Base-by-base conservation (phyloP, 148 eudicot species). In the Chenopodium album region DNA sequence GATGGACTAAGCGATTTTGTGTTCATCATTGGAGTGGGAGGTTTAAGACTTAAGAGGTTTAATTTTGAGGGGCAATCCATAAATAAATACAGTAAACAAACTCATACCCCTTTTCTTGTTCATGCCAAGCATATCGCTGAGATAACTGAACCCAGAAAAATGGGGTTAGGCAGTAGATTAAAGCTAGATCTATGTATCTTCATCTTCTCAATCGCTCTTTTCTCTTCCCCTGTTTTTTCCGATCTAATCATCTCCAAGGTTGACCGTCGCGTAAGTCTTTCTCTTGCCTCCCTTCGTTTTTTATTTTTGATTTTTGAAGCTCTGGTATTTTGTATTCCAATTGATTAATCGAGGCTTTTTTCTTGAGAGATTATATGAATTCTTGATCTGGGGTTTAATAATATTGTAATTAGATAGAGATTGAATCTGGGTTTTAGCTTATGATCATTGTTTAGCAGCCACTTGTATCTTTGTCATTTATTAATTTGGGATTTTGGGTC, bases 191-290 rank as follows among this genome's bases (percentile, higher is more conserved):
- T 88, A 13, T 76, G 83, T 67, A 66, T 50, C 71, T 19, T 79
- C 82, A n/a, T 79, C 68, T 8, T 78, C 63, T 41, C 85, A 37
- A 31, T 87, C 60, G 82, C 88, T 68, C 64, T 88, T 29, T 76
- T 88, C 28, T 84, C 75, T 32, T 79, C 92, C 2, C 86, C 85
- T 67, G 91, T 79, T 59, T 68, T 78, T 26, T 90, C 98, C 88
- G 98, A 93, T 92, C 96, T 93, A n/a, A 85, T 92, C 80, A 81
- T 95, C 78, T 86, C 92, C 85, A 93, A 86, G 81, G 88, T 94
- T 77, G 98, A 95, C 83, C 98, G 99, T 73, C 88, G 89, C 85
- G 99, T 95, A 84, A 50, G 89, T 87, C 46, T 83, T 76, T 60
- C 76, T 59, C 56, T 34, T 23, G 71, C 66, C 26, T 12, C 29